Evolutionary conservation across 192 early-diverging fungal species (phyloP).

Genomic region (Kickxella alabastrina): DNA sequence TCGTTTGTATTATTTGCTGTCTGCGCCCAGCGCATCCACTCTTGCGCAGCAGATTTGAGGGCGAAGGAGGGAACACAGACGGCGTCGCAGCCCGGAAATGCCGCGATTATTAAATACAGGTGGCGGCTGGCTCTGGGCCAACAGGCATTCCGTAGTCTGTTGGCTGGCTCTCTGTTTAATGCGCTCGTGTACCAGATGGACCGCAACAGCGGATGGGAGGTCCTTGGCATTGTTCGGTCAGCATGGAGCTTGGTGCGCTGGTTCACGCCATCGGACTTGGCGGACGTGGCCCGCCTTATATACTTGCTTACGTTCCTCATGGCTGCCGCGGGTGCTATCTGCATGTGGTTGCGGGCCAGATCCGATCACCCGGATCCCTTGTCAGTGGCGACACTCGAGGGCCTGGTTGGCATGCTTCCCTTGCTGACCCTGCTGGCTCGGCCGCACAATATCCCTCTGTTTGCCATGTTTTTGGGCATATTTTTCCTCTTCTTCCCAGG

Average conservation of each 20-base stretch:
- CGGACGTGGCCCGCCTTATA: constrained; percentile 19
- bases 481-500: constrained; percentile 40
- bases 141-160: constrained; percentile 14
- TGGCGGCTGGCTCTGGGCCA: background rate
- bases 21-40: constrained; percentile 15
- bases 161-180: constrained; percentile 11
- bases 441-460: constrained; percentile 60
- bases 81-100: background rate
- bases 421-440: constrained; percentile 62
- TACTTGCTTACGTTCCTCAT: constrained; percentile 8
- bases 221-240: constrained; percentile 8
- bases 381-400: constrained; percentile 19
- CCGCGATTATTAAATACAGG: background rate
- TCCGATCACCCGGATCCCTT: background rate
- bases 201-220: constrained; percentile 26
- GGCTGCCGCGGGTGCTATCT: background rate
- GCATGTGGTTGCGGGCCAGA: constrained; percentile 8
- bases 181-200: constrained; percentile 43
- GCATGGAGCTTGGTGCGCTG: constrained; percentile 10
- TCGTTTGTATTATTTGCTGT: constrained; percentile 8
- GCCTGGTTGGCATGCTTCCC: constrained; percentile 51
- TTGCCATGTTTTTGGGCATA: constrained; percentile 55
- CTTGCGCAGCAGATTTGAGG: background rate
- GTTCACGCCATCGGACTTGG: constrained; percentile 18
- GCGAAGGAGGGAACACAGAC: background rate